Base-by-base conservation (phyloP, 805 yeast species). In the Cyberlindnera lachancei region DNA sequence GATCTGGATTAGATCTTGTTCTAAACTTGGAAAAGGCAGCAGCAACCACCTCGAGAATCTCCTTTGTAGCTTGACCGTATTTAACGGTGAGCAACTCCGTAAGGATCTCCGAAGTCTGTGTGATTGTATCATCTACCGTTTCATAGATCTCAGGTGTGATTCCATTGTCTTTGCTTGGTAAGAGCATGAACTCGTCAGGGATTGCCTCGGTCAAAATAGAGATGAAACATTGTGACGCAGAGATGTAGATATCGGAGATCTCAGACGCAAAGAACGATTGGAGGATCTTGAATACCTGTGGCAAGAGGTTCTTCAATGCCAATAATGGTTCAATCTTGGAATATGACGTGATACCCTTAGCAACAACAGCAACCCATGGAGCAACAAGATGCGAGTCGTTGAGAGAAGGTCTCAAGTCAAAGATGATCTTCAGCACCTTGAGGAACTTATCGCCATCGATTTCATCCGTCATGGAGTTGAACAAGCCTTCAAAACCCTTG, bases 331-430 rank as follows among this genome's bases (percentile, higher is more conserved):
- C 70, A 26, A 70, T 59, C n/a, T 55, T 56, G 5, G 81, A 58
- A 42, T 71, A 75, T 1, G 80, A 62, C 4, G 69, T 58, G 29
- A 73, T 61, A 29, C 90, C 94, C 49, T 86, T 87, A 7, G 96
- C 92, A 27, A 90, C 72, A 15, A 88, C 94, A 2, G 96, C 95
- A 25, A 87, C 69, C 98, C 98, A 92, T 10, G 96, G 73, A 11
- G 94, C 95, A 3, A 90, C 86, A 44, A 92, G 68, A 54, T 86
- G 88, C 19, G 79, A 67, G 52, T 92, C 97, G 45, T 79, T 81
- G 15, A 72, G 54, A 1, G 95, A 68, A 5, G 98, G 98, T 44
- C 77, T 79, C 50, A 88, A 66, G 39, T 81, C 82, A 45, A 84
- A 72, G 27, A 92, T 74, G 27, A 83, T 71, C 45, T 80, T 74